Percentiles rank a stretch among this genome's conserved stretches.
Conservation (phyloP, 441 rosid species). For the Corymbia citriodora region DNA sequence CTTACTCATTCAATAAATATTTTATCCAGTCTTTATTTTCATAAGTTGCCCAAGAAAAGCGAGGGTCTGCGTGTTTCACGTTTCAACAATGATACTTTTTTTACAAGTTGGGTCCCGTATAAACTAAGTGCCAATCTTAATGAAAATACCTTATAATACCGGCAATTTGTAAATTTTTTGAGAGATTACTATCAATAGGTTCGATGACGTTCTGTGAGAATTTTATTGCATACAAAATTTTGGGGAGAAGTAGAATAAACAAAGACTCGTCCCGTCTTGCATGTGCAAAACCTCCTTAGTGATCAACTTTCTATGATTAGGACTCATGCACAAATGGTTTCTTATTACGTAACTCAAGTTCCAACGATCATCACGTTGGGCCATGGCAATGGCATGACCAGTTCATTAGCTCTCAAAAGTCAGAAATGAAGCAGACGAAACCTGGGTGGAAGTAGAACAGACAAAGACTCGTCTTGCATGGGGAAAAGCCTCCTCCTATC, state of each 20-base stretch:
- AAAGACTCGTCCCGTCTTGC: neutral
- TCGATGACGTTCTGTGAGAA: neutral
- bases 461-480: neutral
- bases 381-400: neutral
- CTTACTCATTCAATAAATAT: neutral
- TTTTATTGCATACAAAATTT: neutral
- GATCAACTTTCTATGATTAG: neutral
- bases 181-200: neutral
- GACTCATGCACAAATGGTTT: too few relatives aligned
- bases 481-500: too few relatives aligned
- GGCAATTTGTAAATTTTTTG: too few relatives aligned
- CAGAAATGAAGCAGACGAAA: neutral
- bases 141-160: too few relatives aligned
- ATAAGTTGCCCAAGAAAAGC: too few relatives aligned
- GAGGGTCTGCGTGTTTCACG: too few relatives aligned
- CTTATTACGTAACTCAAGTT: neutral
- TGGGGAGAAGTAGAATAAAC: neutral
- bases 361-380: neutral
- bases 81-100: too few relatives aligned
- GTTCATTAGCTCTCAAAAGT: neutral
- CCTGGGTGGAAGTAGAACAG: neutral
- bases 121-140: neutral
- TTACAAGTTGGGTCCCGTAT: too few relatives aligned
- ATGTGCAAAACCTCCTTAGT: neutral
- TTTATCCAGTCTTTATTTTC: too few relatives aligned